Percentiles rank a stretch among this genome's conserved stretches.
phyloP scores from a whole-genome alignment of 768 basidiomycete species.

The Boletus subparvulus region DNA sequence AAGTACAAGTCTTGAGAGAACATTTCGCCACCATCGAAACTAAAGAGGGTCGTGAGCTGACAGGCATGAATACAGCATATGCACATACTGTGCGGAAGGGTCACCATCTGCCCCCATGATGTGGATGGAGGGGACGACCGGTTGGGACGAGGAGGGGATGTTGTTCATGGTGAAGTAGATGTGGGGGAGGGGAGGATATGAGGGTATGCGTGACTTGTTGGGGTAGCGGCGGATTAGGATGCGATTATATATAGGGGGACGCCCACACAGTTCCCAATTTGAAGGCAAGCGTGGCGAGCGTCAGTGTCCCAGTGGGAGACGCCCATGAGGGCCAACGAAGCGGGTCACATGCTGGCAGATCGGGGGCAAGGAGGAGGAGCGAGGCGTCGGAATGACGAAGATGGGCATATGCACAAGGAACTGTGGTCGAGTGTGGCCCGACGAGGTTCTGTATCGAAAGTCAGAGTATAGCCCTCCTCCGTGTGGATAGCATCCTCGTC shows the following conservation, averaged over 20 bases:
- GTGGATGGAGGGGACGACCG: slow-evolving; percentile 19
- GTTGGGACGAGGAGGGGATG: not conserved
- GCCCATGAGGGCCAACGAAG: slow-evolving; percentile 10
- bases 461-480: slow-evolving; percentile 7
- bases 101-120: slow-evolving; percentile 15
- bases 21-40: slow-evolving; percentile 2
- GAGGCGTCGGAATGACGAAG: not conserved
- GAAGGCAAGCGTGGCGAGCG: slow-evolving; percentile 11
- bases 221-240: not conserved
- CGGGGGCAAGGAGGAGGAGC: not conserved
- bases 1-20: not conserved
- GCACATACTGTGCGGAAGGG: slow-evolving; percentile 12
- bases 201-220: slow-evolving; percentile 12
- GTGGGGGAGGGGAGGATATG: not conserved
- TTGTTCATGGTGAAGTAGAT: slow-evolving; percentile 10
- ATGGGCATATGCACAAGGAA: not conserved
- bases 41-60: slow-evolving; percentile 13
- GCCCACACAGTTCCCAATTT: slow-evolving; percentile 6
- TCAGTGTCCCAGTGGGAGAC: slow-evolving; percentile 6
- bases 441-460: slow-evolving; percentile 14
- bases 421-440: not conserved
- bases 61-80: slow-evolving; percentile 3
- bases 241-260: slow-evolving; percentile 20
- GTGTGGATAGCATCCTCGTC: not conserved
- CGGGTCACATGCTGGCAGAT: slow-evolving; percentile 3